Percentiles rank a stretch among this genome's conserved stretches.
Conservation (phyloP, 2,329 filamentous ascomycete genomes). For the Phoma sp. region DNA sequence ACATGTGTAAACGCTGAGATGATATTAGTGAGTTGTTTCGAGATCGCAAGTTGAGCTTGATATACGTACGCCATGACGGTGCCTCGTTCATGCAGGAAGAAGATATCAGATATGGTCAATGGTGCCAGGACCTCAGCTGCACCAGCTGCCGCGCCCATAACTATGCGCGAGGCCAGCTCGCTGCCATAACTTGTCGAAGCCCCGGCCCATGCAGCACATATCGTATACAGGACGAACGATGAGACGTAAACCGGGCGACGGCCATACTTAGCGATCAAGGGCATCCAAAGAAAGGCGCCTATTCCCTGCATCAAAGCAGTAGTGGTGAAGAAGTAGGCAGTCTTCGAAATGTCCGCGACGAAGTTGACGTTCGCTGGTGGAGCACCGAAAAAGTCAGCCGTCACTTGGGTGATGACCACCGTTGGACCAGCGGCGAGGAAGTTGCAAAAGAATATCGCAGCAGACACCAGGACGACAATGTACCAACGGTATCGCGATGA, state of each 20-base stretch:
- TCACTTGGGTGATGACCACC: too few relatives aligned
- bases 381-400: too few relatives aligned
- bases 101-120: slow-evolving; percentile 67
- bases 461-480: slow-evolving; percentile 58
- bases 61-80: slow-evolving; percentile 57
- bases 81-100: slow-evolving; percentile 69
- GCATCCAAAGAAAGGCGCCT: slow-evolving; percentile 49
- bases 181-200: slow-evolving; percentile 62
- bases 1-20: slow-evolving; percentile 26
- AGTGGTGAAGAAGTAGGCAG: slow-evolving; percentile 64
- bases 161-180: slow-evolving; percentile 67
- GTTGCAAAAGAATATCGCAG: too few relatives aligned
- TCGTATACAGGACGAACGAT: slow-evolving; percentile 58
- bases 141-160: slow-evolving; percentile 68
- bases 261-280: slow-evolving; percentile 52
- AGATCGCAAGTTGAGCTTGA: not conserved
- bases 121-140: slow-evolving; percentile 67
- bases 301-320: slow-evolving; percentile 60
- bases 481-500: slow-evolving; percentile 58
- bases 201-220: slow-evolving; percentile 63
- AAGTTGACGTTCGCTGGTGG: too few relatives aligned
- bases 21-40: slow-evolving; percentile 5
- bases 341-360: too few relatives aligned
- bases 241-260: slow-evolving; percentile 60
- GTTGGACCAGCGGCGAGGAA: too few relatives aligned